These are phyloP conservation scores for Diplodia sapinea DNA, from an alignment of 2,329 filamentous ascomycete genomes.

Conservation along the genomic window DNA sequence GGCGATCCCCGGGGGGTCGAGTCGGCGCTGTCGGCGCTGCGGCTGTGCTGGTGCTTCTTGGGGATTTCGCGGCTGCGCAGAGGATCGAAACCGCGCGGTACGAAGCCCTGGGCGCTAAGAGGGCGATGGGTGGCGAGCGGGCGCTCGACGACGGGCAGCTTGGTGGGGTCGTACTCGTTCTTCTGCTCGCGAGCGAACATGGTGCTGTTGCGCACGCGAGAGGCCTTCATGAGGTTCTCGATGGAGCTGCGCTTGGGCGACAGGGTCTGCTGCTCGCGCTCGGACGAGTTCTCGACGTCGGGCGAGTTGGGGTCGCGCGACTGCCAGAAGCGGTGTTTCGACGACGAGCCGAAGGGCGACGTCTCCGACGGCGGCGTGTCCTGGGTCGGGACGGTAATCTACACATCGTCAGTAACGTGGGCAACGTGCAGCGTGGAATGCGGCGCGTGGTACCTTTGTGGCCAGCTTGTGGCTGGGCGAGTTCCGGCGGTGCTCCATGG, in stretches of 20 bases:
- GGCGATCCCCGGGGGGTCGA: constrained; percentile 62
- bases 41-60: constrained; percentile 44
- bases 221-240: constrained; percentile 92
- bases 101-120: constrained; percentile 68
- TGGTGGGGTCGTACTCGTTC: constrained; percentile 86
- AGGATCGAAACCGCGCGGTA: constrained; percentile 62
- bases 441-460: constrained; percentile 64
- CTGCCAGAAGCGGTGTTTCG: constrained; percentile 91
- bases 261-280: constrained; percentile 67
- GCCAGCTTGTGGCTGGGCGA: constrained; percentile 87
- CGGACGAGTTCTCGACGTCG: constrained; percentile 71
- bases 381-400: constrained; percentile 72
- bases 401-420: constrained; percentile 39
- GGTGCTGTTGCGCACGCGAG: constrained; percentile 96
- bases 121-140: constrained; percentile 71
- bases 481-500: constrained; percentile 84
- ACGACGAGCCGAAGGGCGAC: constrained; percentile 72
- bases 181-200: constrained; percentile 94
- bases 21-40: constrained; percentile 62
- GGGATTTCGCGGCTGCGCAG: constrained; percentile 42
- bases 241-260: constrained; percentile 85
- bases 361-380: constrained; percentile 86
- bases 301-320: constrained; percentile 68
- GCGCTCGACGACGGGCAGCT: constrained; percentile 77
- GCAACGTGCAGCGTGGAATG: constrained; percentile 33